Percentiles rank a stretch among this genome's conserved stretches.
These are phyloP conservation scores for Monosporascus ibericus DNA, from an alignment of 2,329 filamentous ascomycete species.

Conservation along the genomic window DNA sequence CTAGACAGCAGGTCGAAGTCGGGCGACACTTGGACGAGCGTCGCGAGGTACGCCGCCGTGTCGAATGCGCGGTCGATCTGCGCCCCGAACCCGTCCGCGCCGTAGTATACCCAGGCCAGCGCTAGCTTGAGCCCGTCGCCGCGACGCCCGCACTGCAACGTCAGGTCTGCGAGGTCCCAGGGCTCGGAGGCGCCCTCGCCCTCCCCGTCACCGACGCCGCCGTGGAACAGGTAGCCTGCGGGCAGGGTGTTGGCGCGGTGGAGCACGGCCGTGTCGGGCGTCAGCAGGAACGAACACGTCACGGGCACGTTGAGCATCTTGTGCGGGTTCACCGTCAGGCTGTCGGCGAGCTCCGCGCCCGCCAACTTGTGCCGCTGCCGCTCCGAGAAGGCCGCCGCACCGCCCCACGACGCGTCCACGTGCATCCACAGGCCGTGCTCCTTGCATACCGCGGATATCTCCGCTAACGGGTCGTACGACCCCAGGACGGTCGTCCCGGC, in stretches of 20 bases:
- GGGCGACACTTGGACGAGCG: conserved; percentile 44
- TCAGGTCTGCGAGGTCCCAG: conserved; percentile 88
- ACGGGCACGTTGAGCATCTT: conserved; percentile 94
- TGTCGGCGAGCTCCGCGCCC: conserved; percentile 71
- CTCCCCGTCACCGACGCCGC: conserved; percentile 34
- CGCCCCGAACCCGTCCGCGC: conserved; percentile 62
- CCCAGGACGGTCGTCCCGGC: conserved; percentile 92
- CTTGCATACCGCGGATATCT: conserved; percentile 50
- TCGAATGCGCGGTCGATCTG: conserved; percentile 70
- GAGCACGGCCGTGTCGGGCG: conserved; percentile 68
- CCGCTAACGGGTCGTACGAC: conserved; percentile 75
- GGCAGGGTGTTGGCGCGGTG: conserved; percentile 79
- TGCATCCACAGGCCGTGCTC: conserved; percentile 79
- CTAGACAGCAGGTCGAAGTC: conserved; percentile 68
- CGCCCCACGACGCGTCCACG: conserved; percentile 89
- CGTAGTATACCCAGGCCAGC: conserved; percentile 85
- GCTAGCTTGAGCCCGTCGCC: conserved; percentile 85
- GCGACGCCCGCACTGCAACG: conserved; percentile 84
- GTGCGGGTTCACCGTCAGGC: conserved; percentile 85
- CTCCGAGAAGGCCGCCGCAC: conserved; percentile 71
- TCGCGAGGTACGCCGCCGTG: conserved; percentile 63
- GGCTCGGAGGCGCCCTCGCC: conserved; percentile 43
- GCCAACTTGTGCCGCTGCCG: conserved; percentile 56
- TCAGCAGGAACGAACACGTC: conserved; percentile 85
- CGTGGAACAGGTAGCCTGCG: conserved; percentile 81